Evolutionary conservation across 129 eudicot genomes (phyloP), one percentile per base, ranked within the genome.

Genomic region (Mikania micrantha): DNA sequence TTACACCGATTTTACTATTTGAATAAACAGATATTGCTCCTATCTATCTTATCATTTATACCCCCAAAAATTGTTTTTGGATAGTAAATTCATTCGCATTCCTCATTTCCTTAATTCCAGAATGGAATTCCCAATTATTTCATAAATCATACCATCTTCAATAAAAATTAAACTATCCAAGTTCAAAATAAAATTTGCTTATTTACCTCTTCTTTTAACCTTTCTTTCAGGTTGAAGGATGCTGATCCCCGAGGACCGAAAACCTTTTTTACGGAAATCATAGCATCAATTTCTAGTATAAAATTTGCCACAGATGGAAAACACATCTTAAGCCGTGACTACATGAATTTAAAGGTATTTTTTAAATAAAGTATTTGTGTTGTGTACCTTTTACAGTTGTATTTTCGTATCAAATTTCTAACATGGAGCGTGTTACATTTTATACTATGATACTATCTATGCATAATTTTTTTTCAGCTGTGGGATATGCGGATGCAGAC

Each of bases 321-420:
- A 38, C 87, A 84, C 66, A 78, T 91, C 19, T 72, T 91, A 70
- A 91, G 90, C 74, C 98, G 98, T 12, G 98, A 91, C 74, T 91
- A 70, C 78, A 85, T 91, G 96, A 83, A 74, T 68, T 81, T 91
- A 53, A 91, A 91, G 98, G 98, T 85, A 4, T 34, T 17, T 47
- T 29, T 2, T 60, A 38, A 3, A 10, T 16, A 27, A 5, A 9
- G 6, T 20, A 3, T 5, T 42, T 42, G 4, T 12, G 19, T 42
- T 42, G 15, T 13, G 49, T 7, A 13, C 19, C 32, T 9, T 62
- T 19, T 17, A 29, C 13, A 3, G 41, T 24, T 64, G 9, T 20
- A 16, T 31, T 17, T 47, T 68, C 28, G 15, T 35, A 29, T 71
- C 13, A 41, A 1, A 6, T 28, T 17, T 70, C n/a, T 2, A 41